These are phyloP conservation scores for Apiospora aurea DNA, from an alignment of 2,329 filamentous ascomycete species.

Conservation along the genomic window DNA sequence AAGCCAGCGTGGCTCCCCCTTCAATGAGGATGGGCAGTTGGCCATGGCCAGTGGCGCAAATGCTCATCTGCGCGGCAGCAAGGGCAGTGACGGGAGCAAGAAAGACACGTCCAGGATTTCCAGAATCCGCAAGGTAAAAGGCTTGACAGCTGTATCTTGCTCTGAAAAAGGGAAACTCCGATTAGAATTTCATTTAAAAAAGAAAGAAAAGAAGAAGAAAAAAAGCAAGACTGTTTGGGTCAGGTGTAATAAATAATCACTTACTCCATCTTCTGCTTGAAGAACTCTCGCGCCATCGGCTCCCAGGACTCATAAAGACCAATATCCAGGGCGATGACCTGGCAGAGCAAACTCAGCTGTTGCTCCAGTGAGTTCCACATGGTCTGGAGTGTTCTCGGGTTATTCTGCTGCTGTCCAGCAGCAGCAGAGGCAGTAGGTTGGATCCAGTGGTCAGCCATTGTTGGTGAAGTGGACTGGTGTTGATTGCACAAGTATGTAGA, in stretches of 20 bases:
- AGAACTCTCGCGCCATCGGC: not conserved
- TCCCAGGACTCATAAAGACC: not conserved
- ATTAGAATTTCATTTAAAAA: no score
- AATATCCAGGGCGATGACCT: not conserved
- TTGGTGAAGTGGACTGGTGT: not conserved
- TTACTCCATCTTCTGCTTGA: conserved; percentile 23
- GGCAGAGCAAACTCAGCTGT: conserved; percentile 5
- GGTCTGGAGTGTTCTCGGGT: no score
- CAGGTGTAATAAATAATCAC: not conserved
- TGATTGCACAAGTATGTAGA: not conserved
- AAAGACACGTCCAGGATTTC: not conserved
- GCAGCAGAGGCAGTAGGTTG: not conserved
- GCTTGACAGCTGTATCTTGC: not conserved
- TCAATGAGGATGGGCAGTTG: not conserved
- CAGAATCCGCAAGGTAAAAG: not conserved
- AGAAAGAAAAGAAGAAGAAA: no score
- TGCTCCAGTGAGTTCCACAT: not conserved
- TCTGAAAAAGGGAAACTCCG: not conserved
- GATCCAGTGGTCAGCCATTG: not conserved
- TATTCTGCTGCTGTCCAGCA: not conserved
- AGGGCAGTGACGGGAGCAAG: not conserved
- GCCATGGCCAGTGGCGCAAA: not conserved
- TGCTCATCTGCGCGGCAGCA: not conserved
- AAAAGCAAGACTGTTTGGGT: not conserved
- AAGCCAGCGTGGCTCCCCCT: not conserved